Evolutionary conservation across 2,329 filamentous ascomycete genomes (phyloP).

Genomic region (Exophiala sp.): DNA sequence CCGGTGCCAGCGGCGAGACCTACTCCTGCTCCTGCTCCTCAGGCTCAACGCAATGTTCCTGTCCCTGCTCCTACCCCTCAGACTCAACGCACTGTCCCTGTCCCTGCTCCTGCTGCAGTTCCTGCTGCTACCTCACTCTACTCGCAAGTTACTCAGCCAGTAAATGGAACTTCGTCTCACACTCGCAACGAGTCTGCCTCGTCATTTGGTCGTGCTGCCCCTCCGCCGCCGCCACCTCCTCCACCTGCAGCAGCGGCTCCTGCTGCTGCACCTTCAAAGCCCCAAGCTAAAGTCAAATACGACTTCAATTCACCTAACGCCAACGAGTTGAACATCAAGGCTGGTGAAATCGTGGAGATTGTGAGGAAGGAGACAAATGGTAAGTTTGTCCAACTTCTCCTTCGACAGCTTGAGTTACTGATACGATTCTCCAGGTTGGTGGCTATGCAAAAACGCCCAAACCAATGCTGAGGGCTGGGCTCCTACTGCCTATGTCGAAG

Average conservation of each 20-base stretch:
- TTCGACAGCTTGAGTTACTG: background rate
- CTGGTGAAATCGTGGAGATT: constrained; percentile 80
- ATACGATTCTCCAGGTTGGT: constrained; percentile 69
- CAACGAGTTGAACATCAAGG: constrained; percentile 77
- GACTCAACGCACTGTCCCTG: constrained; percentile 31
- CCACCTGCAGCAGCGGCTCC: constrained; percentile 66
- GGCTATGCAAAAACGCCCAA: constrained; percentile 75
- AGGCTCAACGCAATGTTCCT: constrained; percentile 30
- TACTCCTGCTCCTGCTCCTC: constrained; percentile 26
- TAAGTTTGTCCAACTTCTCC: constrained; percentile 46
- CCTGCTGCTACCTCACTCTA: background rate
- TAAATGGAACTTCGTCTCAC: constrained; percentile 42
- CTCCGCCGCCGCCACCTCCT: constrained; percentile 56
- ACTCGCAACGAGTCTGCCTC: constrained; percentile 55
- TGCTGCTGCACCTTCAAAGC: constrained; percentile 60
- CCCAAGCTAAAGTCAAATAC: constrained; percentile 85
- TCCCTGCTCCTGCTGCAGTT: constrained; percentile 19
- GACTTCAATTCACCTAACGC: constrained; percentile 81
- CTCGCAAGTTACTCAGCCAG: constrained; percentile 42
- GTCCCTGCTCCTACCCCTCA: constrained; percentile 26
- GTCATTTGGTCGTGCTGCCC: constrained; percentile 46
- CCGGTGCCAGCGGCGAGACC: constrained; percentile 39
- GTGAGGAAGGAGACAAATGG: constrained; percentile 95
- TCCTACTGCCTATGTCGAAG: constrained; percentile 89
- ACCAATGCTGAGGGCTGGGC: constrained; percentile 82